These are phyloP conservation scores for Lineolata rhizophorae DNA, from an alignment of 495 filamentous ascomycete genomes.

Conservation along the genomic window DNA sequence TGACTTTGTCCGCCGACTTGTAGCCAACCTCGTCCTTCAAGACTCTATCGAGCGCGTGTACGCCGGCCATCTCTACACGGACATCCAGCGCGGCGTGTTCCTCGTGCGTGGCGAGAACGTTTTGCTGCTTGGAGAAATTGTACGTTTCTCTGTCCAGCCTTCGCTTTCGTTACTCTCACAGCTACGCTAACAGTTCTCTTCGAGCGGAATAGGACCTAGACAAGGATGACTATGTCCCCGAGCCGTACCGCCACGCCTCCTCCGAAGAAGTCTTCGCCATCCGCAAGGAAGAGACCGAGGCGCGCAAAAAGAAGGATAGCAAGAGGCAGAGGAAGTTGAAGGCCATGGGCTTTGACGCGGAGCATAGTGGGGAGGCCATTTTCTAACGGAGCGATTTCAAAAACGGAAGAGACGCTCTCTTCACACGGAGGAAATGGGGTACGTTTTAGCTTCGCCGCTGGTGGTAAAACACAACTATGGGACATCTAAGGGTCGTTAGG, in stretches of 20 bases:
- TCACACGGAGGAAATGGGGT: not conserved
- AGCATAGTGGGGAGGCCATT: conserved; percentile 1
- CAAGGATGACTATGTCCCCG: conserved; percentile 72
- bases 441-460: not conserved
- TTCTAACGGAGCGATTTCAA: not conserved
- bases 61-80: conserved; percentile 45
- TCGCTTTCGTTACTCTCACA: conserved; percentile 1
- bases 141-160: conserved; percentile 17
- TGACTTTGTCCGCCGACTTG: conserved; percentile 1
- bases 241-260: conserved; percentile 41
- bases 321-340: conserved; percentile 41
- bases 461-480: not conserved
- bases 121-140: conserved; percentile 74
- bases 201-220: conserved; percentile 51
- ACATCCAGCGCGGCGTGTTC: conserved; percentile 62
- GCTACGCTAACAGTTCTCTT: too few relatives aligned
- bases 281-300: conserved; percentile 41
- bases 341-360: conserved; percentile 44
- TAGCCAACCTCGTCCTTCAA: conserved; percentile 86
- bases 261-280: conserved; percentile 47
- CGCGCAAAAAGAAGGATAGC: conserved; percentile 53
- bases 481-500: not conserved
- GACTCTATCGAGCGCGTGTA: conserved; percentile 77
- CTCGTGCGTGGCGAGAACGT: conserved; percentile 90
- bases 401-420: too few relatives aligned